These are phyloP conservation scores for Purpureocillium lavendulum DNA, from an alignment of 2,329 filamentous ascomycete species.

Conservation along the genomic window DNA sequence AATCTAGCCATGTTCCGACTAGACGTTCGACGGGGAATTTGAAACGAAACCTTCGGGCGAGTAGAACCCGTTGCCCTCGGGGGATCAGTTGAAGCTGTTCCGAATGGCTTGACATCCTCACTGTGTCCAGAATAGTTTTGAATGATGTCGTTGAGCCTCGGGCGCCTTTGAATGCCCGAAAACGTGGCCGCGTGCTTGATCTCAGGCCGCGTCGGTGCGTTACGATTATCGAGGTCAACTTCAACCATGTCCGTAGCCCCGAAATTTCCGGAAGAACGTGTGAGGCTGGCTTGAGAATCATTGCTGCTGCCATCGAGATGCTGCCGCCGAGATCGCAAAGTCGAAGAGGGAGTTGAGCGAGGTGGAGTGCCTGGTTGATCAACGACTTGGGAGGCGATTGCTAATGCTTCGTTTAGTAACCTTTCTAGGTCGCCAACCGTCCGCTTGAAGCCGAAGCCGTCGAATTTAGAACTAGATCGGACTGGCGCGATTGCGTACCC, in stretches of 20 bases:
- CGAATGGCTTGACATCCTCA: neutral
- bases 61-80: neutral
- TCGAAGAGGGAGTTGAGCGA: neutral
- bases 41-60: slow-evolving; percentile 2
- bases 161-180: slow-evolving; percentile 11
- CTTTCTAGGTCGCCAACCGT: slow-evolving; percentile 35
- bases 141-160: slow-evolving; percentile 15
- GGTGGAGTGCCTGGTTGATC: slow-evolving; percentile 18
- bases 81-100: no score
- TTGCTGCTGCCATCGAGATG: slow-evolving; percentile 6
- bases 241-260: slow-evolving; percentile 1
- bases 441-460: slow-evolving; percentile 21
- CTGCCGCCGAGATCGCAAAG: no score
- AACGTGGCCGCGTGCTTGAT: slow-evolving; percentile 18
- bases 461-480: slow-evolving; percentile 8
- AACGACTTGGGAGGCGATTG: slow-evolving; percentile 31
- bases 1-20: slow-evolving; percentile 5
- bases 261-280: no score
- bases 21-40: slow-evolving; percentile 8
- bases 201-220: slow-evolving; percentile 5
- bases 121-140: slow-evolving; percentile 15
- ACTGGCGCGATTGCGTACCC: no score
- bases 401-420: slow-evolving; percentile 36
- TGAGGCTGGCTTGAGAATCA: neutral
- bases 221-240: slow-evolving; percentile 2